Evolutionary conservation across 2,329 filamentous ascomycete genomes (phyloP).

Genomic region (Talaromyces sp.): DNA sequence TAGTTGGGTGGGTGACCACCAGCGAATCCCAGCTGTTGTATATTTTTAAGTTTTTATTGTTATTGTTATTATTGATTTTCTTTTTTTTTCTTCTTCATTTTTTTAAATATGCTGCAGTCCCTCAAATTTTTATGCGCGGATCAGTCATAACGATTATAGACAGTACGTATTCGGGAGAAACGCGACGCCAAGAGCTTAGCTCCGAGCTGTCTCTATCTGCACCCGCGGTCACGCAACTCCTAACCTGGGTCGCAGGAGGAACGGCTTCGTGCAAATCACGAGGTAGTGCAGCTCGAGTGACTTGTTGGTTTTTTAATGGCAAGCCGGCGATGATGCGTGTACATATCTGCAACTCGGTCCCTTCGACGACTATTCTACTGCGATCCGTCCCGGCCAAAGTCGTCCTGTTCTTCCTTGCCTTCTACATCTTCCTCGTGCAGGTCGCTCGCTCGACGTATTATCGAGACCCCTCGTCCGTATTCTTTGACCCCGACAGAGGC

Average conservation of each 20-base stretch:
- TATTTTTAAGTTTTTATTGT: constrained; percentile 20
- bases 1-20: constrained; percentile 45
- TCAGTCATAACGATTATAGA: no score
- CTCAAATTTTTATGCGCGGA: background rate
- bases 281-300: no score
- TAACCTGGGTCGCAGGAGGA: no score
- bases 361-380: background rate
- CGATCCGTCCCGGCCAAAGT: background rate
- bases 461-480: constrained; percentile 2
- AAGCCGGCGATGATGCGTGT: background rate
- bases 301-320: background rate
- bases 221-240: background rate
- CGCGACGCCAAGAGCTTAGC: background rate
- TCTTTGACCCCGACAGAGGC: constrained; percentile 4
- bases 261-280: background rate
- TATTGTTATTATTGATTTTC: background rate
- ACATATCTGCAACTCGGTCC: background rate
- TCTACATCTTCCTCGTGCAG: background rate
- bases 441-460: background rate
- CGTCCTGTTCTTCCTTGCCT: background rate
- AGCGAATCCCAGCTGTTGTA: constrained; percentile 43
- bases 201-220: background rate
- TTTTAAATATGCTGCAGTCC: no score
- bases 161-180: background rate
- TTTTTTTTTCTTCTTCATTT: background rate